A percentile compares a stretch with the other conserved stretches of the same genome.
These are phyloP conservation scores for Paecilomyces niveus DNA, from an alignment of 2,329 filamentous ascomycete genomes.

Conservation along the genomic window DNA sequence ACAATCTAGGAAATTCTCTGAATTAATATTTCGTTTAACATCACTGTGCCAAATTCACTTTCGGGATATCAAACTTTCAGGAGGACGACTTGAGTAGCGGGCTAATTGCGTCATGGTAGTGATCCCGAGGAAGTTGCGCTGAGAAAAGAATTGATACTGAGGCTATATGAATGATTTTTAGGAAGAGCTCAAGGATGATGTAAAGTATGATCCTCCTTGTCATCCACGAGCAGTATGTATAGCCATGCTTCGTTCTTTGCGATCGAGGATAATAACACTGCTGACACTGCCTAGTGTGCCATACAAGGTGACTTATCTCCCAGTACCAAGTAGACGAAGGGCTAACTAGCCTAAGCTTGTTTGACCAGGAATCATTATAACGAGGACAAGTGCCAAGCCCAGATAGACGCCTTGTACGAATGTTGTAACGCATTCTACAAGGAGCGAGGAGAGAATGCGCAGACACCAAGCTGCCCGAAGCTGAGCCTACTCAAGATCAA, in stretches of 20 bases:
- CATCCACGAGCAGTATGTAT: conserved; percentile 70
- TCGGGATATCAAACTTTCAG: neutral
- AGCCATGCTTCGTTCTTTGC: neutral
- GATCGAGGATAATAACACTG: neutral
- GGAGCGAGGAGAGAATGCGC: conserved; percentile 66
- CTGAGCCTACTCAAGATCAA: conserved; percentile 72
- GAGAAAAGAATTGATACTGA: neutral
- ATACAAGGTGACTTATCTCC: conserved; percentile 65
- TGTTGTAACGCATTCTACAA: conserved; percentile 89
- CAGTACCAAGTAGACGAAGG: neutral
- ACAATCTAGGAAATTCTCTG: neutral
- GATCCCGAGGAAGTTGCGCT: neutral
- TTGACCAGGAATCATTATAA: conserved; percentile 77
- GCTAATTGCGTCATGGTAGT: conserved; percentile 22
- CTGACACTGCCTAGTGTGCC: conserved; percentile 56
- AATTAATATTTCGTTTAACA: neutral
- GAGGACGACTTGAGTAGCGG: neutral
- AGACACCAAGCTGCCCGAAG: conserved; percentile 78
- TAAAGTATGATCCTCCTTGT: conserved; percentile 70
- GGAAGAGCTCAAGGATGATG: conserved; percentile 56
- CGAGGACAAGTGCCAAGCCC: conserved; percentile 70
- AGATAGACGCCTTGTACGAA: conserved; percentile 82
- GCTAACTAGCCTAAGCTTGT: conserved; percentile 54
- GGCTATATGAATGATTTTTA: conserved; percentile 5
- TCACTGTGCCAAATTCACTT: neutral